Evolutionary conservation across 1,139 yeast genomes (phyloP), one percentile per base, ranked within the genome.

Genomic region (Martiniozyma asiatica): DNA sequence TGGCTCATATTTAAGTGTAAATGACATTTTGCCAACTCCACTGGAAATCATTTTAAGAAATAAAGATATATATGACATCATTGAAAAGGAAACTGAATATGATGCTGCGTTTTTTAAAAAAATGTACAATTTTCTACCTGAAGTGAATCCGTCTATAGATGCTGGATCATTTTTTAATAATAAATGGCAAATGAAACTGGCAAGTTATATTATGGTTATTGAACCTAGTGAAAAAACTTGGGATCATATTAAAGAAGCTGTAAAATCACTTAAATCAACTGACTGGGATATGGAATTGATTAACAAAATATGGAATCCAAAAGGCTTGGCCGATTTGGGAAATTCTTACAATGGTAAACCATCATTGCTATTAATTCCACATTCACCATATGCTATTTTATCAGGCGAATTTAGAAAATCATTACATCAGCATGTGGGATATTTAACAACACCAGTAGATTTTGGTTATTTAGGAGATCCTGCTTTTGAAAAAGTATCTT

Each of bases 231-330:
- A 39, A 3, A 26, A 35, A 2, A 31, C 49, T 3, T 65, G 52
- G 39, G 33, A 50, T 4, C 43, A 46, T n/a, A 37, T 68, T 26
- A 35, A 55, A 34, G 35, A 50, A n/a, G 52, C 55, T 22, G 45
- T 58, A 1, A 32, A 49, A 24, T 51, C 47, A 27, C 47, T 55
- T 22, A 35, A 38, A 8, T 13, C 31, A 0, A 35, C 48, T 13
- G 68, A 66, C 27, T 66, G 59, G 37, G 73, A 67, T 39, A 65
- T 66, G 73, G 73, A 68, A 31, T 46, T 68, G 4, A 42, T 68
- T 25, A 68, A 68, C 47, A 55, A 54, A 32, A 56, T 49, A 23
- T 44, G 61, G 34, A 43, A 52, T 17, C 13, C 45, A 8, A 12
- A 25, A 10, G 31, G 33, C 5, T 20, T 29, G 11, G 14, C 12